A percentile compares a stretch with the other conserved stretches of the same genome.
Evolutionary conservation across 2,329 filamentous ascomycete genomes (phyloP).

Genomic region (Trichoderma sp.): DNA sequence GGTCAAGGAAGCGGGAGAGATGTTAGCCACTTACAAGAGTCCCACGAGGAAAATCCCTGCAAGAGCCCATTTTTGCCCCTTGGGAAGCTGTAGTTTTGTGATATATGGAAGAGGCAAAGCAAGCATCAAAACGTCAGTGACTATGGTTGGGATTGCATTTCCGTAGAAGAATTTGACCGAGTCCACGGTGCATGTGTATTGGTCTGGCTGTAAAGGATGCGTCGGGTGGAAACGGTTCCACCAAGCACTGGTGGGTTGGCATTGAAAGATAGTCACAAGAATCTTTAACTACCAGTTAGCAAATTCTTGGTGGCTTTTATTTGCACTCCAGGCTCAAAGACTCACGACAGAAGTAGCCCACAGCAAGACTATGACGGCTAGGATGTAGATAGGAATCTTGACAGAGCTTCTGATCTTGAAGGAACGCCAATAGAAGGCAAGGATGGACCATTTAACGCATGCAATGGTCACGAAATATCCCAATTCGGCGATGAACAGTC

Average conservation of each 20-base stretch:
- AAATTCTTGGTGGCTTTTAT: background rate
- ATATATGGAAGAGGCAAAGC: slow-evolving; percentile 33
- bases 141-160: slow-evolving; percentile 33
- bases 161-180: slow-evolving; percentile 31
- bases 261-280: slow-evolving; percentile 26
- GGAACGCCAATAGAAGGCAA: slow-evolving; percentile 31
- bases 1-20: too few species aligned
- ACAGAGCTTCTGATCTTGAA: slow-evolving; percentile 28
- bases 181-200: slow-evolving; percentile 26
- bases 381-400: slow-evolving; percentile 25
- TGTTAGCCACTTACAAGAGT: slow-evolving; percentile 26
- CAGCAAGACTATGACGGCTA: slow-evolving; percentile 22
- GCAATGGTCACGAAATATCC: slow-evolving; percentile 26
- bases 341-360: slow-evolving; percentile 30
- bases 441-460: slow-evolving; percentile 29
- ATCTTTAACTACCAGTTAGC: slow-evolving; percentile 6
- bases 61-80: slow-evolving; percentile 29
- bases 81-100: slow-evolving; percentile 30
- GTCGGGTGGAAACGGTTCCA: slow-evolving; percentile 26
- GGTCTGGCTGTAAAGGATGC: slow-evolving; percentile 19
- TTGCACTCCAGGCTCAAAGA: background rate
- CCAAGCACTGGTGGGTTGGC: slow-evolving; percentile 25
- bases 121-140: slow-evolving; percentile 33
- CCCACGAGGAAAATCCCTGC: slow-evolving; percentile 31
- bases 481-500: slow-evolving; percentile 29